phyloP scores from a whole-genome alignment of 2,329 filamentous ascomycete genomes.

The Aspergillus hiratsukae region DNA sequence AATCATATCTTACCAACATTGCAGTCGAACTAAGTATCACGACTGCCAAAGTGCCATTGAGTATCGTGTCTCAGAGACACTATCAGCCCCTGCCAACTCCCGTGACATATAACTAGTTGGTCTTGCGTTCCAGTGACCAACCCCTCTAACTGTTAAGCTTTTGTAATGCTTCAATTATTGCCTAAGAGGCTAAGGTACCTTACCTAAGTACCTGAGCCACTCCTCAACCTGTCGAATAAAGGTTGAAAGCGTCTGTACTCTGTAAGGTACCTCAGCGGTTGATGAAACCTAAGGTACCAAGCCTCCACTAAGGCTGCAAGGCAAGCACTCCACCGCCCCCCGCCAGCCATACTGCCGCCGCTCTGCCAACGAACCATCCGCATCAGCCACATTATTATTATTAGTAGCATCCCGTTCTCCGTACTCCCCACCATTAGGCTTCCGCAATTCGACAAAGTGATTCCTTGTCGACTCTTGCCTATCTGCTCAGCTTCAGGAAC shows the following conservation, averaged over 20 bases:
- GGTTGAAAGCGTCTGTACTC: neutral
- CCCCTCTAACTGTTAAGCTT: neutral
- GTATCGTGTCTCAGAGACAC: too few relatives aligned
- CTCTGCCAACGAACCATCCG: neutral
- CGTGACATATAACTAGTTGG: neutral
- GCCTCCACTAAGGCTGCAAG: neutral
- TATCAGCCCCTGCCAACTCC: neutral
- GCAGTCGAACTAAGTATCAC: neutral
- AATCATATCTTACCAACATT: too few relatives aligned
- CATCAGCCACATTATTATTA: neutral
- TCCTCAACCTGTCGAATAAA: neutral
- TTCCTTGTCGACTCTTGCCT: neutral
- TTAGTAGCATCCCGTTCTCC: neutral
- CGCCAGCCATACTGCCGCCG: neutral
- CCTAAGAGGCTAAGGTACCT: neutral
- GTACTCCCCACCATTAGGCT: neutral
- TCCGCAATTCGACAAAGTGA: neutral
- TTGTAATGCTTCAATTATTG: neutral
- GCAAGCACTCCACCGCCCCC: neutral
- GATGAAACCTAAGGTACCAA: neutral
- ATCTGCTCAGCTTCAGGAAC: neutral
- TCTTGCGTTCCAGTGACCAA: neutral
- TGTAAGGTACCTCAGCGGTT: neutral
- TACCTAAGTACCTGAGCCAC: neutral
- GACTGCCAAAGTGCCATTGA: neutral